phyloP scores from a whole-genome alignment of 805 yeast genomes.

The Candida sonorensis region DNA sequence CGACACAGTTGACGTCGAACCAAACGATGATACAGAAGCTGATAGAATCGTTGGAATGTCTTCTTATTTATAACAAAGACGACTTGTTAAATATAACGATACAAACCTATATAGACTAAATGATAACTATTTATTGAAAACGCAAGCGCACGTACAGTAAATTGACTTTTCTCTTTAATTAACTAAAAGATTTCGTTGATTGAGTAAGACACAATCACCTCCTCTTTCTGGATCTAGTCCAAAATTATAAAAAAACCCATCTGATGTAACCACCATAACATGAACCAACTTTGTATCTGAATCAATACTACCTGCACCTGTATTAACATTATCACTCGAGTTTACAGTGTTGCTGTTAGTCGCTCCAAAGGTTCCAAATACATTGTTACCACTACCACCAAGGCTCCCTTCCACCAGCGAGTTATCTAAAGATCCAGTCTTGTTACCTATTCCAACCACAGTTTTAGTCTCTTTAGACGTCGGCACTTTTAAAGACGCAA shows the following conservation, averaged over 20 bases:
- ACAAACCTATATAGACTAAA: no score
- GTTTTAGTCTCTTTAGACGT: conserved; percentile 37
- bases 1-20: no score
- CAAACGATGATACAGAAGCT: no score
- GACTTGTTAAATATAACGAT: no score
- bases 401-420: neutral
- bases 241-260: conserved; percentile 79
- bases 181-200: conserved; percentile 35
- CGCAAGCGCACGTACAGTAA: no score
- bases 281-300: conserved; percentile 31
- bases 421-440: conserved; percentile 9
- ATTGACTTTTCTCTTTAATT: no score
- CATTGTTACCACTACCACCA: neutral
- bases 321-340: no score
- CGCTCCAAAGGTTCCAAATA: no score
- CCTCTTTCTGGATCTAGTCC: conserved; percentile 84
- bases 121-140: no score
- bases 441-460: conserved; percentile 41
- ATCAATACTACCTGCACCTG: no score
- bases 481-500: conserved; percentile 62
- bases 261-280: conserved; percentile 78
- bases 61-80: neutral
- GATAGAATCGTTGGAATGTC: neutral
- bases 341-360: no score
- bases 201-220: conserved; percentile 83